Evolutionary conservation across 768 basidiomycete species (phyloP).

Genomic region (Lepiota brunneoincarnata): DNA sequence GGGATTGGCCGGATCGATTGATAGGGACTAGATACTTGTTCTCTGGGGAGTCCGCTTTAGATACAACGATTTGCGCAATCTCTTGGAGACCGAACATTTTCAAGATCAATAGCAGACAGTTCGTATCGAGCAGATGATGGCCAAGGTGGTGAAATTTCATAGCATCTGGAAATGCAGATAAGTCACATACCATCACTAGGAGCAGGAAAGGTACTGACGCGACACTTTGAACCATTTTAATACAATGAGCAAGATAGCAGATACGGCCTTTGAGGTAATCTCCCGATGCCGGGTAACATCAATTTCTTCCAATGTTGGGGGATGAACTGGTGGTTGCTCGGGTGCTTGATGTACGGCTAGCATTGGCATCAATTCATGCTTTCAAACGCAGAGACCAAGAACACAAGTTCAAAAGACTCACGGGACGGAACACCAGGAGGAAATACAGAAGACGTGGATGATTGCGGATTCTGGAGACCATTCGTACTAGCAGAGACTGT

Average conservation of each 20-base stretch:
- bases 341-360: constrained; percentile 37
- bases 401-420: constrained; percentile 27
- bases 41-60: constrained; percentile 84
- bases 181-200: background rate
- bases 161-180: constrained; percentile 54
- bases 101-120: constrained; percentile 87
- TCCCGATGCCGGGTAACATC: constrained; percentile 95
- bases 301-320: constrained; percentile 84
- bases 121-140: constrained; percentile 93
- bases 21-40: constrained; percentile 56
- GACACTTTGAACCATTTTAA: constrained; percentile 99
- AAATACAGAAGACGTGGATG: constrained; percentile 67
- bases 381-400: background rate
- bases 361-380: background rate
- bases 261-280: constrained; percentile 96
- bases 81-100: constrained; percentile 99
- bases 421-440: constrained; percentile 70
- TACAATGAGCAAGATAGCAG: constrained; percentile 85
- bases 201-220: constrained; percentile 54
- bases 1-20: background rate
- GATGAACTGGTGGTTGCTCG: constrained; percentile 60
- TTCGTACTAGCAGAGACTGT: constrained; percentile 84
- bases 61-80: constrained; percentile 77
- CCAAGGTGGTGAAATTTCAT: constrained; percentile 99
- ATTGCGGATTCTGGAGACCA: constrained; percentile 54